phyloP scores from a whole-genome alignment of 2,329 filamentous ascomycete genomes.

The Claviceps quebecensis region DNA sequence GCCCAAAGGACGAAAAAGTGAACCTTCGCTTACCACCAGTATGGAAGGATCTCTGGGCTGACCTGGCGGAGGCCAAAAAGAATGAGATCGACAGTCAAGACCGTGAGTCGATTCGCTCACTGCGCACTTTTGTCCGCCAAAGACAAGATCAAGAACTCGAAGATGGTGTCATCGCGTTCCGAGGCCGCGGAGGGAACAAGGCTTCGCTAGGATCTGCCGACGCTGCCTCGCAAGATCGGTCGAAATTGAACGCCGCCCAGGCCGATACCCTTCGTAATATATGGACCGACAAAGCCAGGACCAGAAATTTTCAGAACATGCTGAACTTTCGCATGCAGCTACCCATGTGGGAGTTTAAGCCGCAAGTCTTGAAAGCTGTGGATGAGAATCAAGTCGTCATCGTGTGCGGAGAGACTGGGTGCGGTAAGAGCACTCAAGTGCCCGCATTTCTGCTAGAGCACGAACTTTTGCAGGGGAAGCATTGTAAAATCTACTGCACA shows the following conservation, averaged over 20 bases:
- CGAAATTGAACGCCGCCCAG: conserved; percentile 22
- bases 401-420: conserved; percentile 91
- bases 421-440: conserved; percentile 95
- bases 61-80: conserved; percentile 60
- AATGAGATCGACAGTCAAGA: conserved; percentile 56
- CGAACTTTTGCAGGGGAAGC: conserved; percentile 62
- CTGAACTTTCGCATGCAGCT: conserved; percentile 62
- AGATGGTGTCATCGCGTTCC: conserved; percentile 66
- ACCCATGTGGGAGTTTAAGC: conserved; percentile 77
- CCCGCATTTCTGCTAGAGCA: conserved; percentile 87
- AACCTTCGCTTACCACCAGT: conserved; percentile 61
- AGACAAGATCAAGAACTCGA: conserved; percentile 55
- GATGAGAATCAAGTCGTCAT: conserved; percentile 76
- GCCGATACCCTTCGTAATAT: conserved; percentile 41
- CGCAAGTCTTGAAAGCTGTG: conserved; percentile 64
- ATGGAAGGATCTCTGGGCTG: conserved; percentile 78
- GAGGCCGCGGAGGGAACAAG: conserved; percentile 38
- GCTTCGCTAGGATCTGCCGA: conserved; percentile 34
- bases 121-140: conserved; percentile 57
- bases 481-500: conserved; percentile 89
- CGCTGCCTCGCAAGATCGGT: conserved; percentile 30
- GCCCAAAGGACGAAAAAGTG: conserved; percentile 73
- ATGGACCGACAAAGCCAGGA: conserved; percentile 43
- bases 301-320: conserved; percentile 63
- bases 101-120: conserved; percentile 49